Conservation (phyloP, 805 yeast genomes). For the Metschnikowia hibisci region DNA sequence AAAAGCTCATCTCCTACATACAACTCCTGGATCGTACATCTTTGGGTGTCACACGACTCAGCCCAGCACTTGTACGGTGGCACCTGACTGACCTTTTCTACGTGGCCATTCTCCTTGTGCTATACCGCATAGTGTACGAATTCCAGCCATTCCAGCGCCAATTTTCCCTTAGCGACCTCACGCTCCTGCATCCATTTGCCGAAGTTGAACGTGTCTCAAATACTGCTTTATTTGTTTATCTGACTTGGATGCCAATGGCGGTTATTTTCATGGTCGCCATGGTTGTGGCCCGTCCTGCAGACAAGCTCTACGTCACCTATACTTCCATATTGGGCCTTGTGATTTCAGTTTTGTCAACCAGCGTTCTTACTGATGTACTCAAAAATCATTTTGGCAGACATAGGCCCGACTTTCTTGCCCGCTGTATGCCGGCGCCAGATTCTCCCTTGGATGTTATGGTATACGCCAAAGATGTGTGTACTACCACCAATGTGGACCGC, state of each 20-base stretch:
- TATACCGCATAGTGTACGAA: conserved; percentile 21
- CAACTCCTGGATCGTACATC: conserved; percentile 27
- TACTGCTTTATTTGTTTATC: conserved; percentile 48
- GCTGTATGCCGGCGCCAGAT: conserved; percentile 67
- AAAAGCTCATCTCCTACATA: conserved; percentile 18
- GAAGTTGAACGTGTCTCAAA: conserved; percentile 67
- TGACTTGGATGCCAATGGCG: conserved; percentile 48
- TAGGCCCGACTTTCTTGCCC: conserved; percentile 86
- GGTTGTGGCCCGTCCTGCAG: conserved; percentile 46
- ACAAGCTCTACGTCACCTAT: conserved; percentile 57
- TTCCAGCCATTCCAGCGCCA: conserved; percentile 70
- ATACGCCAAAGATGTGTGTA: conserved; percentile 62
- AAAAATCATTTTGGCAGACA: conserved; percentile 87
- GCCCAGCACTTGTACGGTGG: conserved; percentile 15
- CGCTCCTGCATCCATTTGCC: conserved; percentile 80
- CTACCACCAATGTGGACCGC: conserved; percentile 41
- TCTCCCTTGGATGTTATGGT: conserved; percentile 55
- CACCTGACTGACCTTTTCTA: conserved; percentile 19
- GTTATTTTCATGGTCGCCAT: conserved; percentile 33
- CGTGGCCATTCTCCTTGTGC: conserved; percentile 21
- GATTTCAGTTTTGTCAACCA: conserved; percentile 55
- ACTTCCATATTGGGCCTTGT: conserved; percentile 64
- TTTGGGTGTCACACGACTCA: conserved; percentile 11
- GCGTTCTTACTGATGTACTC: conserved; percentile 64
- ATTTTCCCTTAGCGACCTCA: conserved; percentile 68